These are phyloP conservation scores for barrel medic (Medicago truncatula) DNA, from an alignment of 306 rosid species.

Conservation along the genomic window DNA sequence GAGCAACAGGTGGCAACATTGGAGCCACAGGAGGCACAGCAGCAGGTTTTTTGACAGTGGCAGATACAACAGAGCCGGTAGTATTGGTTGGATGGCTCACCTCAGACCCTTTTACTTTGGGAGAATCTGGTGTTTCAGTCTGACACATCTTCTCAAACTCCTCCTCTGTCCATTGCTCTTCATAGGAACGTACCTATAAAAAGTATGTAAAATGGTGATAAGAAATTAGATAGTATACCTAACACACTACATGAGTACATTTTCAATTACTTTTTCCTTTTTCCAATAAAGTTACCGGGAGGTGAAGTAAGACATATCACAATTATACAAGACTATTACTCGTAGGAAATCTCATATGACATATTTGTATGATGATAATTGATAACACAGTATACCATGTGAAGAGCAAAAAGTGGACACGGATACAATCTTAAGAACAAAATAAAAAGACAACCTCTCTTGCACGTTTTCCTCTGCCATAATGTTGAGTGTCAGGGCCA, in stretches of 20 bases:
- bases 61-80: conserved; percentile 52
- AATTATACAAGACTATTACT: neutral
- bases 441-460: conserved; percentile 82
- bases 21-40: conserved; percentile 47
- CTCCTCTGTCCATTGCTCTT: conserved; percentile 99
- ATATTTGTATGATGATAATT: neutral
- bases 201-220: conserved; percentile 11
- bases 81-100: conserved; percentile 48
- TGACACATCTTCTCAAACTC: conserved; percentile 98
- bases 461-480: conserved; percentile 97
- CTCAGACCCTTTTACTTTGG: conserved; percentile 56
- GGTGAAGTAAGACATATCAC: conserved; percentile 2
- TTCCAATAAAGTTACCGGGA: neutral
- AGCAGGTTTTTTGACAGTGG: conserved; percentile 51
- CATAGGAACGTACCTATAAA: conserved; percentile 91
- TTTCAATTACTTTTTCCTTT: conserved; percentile 25
- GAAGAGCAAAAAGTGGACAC: neutral
- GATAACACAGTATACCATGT: neutral
- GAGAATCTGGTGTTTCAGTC: conserved; percentile 75
- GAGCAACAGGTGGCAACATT: conserved; percentile 52
- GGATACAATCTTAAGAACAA: conserved; percentile 31
- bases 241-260: conserved; percentile 17
- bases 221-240: conserved; percentile 28
- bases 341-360: conserved; percentile 1
- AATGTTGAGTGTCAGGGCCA: conserved; percentile 82